These are phyloP conservation scores for Solanum aculeatissimum DNA, from an alignment of 305 asterid species.

Conservation along the genomic window DNA sequence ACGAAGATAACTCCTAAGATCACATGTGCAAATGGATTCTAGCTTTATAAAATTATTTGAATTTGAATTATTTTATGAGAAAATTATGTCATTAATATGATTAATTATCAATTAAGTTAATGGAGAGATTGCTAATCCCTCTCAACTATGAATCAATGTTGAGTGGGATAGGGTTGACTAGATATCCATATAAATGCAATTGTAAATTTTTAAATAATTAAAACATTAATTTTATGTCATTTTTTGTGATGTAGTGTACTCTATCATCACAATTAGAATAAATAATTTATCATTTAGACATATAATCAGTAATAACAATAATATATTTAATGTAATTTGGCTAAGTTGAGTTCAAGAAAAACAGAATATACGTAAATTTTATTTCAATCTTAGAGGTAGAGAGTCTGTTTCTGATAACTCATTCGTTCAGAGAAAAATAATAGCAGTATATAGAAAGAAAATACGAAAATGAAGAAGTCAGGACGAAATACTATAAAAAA, in stretches of 20 bases:
- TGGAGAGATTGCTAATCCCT: neutral
- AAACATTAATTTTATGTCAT: neutral
- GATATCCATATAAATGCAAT: neutral
- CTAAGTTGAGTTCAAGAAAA: rapidly evolving
- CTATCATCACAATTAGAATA: neutral
- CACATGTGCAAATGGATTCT: neutral
- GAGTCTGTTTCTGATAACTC: neutral
- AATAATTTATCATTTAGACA: neutral
- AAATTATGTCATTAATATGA: neutral
- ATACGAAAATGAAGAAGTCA: too few relatives aligned
- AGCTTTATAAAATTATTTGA: neutral
- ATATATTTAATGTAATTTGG: neutral
- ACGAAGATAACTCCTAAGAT: neutral
- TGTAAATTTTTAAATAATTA: neutral
- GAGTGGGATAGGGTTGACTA: neutral
- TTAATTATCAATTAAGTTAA: neutral
- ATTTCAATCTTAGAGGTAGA: neutral
- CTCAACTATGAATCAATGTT: neutral
- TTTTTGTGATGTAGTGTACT: neutral
- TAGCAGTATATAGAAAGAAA: too few relatives aligned
- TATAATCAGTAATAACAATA: neutral
- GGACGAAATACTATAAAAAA: too few relatives aligned
- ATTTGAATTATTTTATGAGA: neutral
- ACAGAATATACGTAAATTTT: neutral
- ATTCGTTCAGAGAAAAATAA: neutral